Evolutionary conservation across 2,329 filamentous ascomycete species (phyloP).

Genomic region (Thielaviopsis punctulata): DNA sequence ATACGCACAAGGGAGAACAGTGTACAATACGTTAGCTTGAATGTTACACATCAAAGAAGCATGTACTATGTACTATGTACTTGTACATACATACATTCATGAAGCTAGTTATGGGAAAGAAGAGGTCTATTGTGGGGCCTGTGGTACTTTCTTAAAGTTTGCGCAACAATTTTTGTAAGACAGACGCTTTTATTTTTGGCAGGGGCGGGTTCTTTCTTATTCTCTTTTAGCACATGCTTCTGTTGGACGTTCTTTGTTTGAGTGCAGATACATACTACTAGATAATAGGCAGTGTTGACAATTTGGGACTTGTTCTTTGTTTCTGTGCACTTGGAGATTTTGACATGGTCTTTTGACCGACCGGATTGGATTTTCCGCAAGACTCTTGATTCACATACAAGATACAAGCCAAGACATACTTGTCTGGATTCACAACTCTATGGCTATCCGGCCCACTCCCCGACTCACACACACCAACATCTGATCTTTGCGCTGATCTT

Average conservation of each 20-base stretch:
- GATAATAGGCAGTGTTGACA: not conserved
- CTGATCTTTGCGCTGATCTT: conserved; percentile 25
- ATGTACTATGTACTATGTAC: too few relatives aligned
- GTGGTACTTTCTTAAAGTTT: not conserved
- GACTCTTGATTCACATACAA: not conserved
- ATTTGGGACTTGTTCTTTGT: not conserved
- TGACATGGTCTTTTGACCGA: too few relatives aligned
- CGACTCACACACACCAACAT: conserved; percentile 37
- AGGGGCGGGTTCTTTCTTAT: not conserved
- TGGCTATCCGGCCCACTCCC: conserved; percentile 29
- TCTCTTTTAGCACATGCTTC: not conserved
- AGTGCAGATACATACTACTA: too few relatives aligned
- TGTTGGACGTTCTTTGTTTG: too few relatives aligned
- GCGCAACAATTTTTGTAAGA: not conserved
- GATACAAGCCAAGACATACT: not conserved
- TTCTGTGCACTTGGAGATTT: not conserved
- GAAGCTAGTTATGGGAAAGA: not conserved
- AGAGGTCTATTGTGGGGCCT: not conserved
- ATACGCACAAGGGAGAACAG: too few relatives aligned
- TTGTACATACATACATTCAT: too few relatives aligned
- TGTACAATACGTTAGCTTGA: too few relatives aligned
- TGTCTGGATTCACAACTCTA: conserved; percentile 20
- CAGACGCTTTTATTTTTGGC: not conserved
- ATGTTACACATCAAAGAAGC: too few relatives aligned
- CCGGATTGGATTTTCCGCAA: not conserved